Conservation (phyloP, 495 filamentous ascomycete species). For the Glonium stellatum region DNA sequence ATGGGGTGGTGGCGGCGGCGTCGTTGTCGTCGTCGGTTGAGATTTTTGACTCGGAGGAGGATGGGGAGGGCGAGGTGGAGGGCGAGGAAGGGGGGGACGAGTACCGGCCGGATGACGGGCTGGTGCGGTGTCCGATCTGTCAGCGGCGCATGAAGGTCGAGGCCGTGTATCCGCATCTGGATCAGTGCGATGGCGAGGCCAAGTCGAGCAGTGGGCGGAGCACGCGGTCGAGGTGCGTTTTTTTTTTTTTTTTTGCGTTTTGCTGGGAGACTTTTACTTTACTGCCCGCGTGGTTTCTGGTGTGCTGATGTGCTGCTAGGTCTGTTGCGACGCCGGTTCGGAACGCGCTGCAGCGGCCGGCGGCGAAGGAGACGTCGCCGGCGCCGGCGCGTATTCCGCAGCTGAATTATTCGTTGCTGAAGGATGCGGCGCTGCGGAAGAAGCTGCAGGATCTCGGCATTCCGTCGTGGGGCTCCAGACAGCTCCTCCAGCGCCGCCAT, state of each 20-base stretch:
- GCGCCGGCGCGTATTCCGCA: conserved; percentile 53
- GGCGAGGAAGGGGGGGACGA: conserved; percentile 28
- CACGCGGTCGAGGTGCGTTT: conserved; percentile 30
- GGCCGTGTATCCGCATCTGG: conserved; percentile 72
- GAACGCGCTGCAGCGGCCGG: background rate
- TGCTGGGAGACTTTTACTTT: background rate
- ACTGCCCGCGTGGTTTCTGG: too few species aligned
- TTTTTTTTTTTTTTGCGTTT: too few species aligned
- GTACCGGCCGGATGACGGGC: conserved; percentile 54
- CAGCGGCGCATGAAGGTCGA: conserved; percentile 64
- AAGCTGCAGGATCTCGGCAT: conserved; percentile 82
- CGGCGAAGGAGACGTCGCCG: conserved; percentile 7
- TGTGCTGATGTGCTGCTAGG: background rate
- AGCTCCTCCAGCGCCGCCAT: conserved; percentile 68
- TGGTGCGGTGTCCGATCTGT: conserved; percentile 80
- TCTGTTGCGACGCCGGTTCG: background rate
- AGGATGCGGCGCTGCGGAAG: conserved; percentile 64
- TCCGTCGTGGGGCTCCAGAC: conserved; percentile 56
- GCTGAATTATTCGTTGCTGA: conserved; percentile 74
- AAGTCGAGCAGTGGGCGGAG: conserved; percentile 7
- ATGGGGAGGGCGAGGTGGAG: conserved; percentile 25
- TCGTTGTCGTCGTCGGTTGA: conserved; percentile 31
- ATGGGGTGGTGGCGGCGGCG: too few species aligned
- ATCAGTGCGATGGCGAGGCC: conserved; percentile 43
- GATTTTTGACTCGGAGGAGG: conserved; percentile 16